Conservation (phyloP, 495 filamentous ascomycete genomes). For the Aspergillus homomorphus region DNA sequence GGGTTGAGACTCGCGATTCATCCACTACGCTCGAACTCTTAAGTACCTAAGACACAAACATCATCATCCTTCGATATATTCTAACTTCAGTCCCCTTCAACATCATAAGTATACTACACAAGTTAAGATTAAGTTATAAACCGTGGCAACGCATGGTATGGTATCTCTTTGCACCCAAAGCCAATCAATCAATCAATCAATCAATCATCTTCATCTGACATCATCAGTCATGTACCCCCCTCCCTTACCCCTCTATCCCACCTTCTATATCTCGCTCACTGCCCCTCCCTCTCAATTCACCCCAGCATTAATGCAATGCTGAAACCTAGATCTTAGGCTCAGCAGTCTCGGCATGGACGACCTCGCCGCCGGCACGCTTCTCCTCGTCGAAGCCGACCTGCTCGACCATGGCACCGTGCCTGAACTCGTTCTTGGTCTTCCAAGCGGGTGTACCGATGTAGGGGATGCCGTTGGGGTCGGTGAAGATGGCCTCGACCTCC, state of each 20-base stretch:
- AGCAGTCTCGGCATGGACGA: conserved; percentile 16
- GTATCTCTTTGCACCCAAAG: neutral
- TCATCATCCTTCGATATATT: too few species aligned
- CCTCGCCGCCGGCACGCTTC: conserved; percentile 16
- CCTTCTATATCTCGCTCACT: too few species aligned
- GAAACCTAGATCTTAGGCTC: neutral
- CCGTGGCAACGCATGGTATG: neutral
- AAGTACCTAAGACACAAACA: too few species aligned
- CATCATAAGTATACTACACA: too few species aligned
- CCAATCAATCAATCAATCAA: neutral
- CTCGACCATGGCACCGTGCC: conserved; percentile 15
- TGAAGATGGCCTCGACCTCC: conserved; percentile 71
- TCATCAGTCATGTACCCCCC: neutral
- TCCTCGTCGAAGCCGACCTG: conserved; percentile 22
- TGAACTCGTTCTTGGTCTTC: conserved; percentile 55
- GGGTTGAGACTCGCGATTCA: too few species aligned
- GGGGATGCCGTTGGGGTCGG: conserved; percentile 54
- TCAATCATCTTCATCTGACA: neutral
- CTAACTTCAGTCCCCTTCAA: too few species aligned
- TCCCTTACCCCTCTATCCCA: neutral
- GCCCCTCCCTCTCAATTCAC: too few species aligned
- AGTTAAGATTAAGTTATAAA: neutral
- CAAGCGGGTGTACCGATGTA: conserved; percentile 63
- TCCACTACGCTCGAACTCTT: too few species aligned
- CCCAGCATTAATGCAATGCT: too few species aligned